Evolutionary conservation across 2,329 filamentous ascomycete genomes (phyloP), one percentile per base, ranked within the genome.

Genomic region (Nothophoma quercina): DNA sequence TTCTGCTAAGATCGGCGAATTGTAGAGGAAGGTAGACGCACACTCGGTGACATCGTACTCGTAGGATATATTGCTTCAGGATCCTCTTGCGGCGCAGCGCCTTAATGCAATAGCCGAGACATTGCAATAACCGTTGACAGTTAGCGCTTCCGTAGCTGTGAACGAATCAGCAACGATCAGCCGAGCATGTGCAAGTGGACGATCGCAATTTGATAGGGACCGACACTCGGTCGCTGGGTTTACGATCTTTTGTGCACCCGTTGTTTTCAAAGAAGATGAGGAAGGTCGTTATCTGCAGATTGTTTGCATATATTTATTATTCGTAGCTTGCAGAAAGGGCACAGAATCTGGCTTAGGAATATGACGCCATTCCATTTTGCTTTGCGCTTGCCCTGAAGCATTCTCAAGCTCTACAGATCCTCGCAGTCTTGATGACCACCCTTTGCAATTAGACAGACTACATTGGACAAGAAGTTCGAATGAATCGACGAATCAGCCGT

Each of bases 21-120:
- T 49, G 34, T 44, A 44, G 22, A 25, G 44, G 29, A 33, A 39
- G 33, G 23, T 29, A 29, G 40, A 28, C 22, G 36, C 51, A 49
- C 39, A 39, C 48, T 26, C 21, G 21, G 19, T 47, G 36, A 38
- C 19, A 36, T 38, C 12, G 25, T 23, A 26, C 7, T 40, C 6
- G 40, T 38, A 34, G 33, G 19, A 34, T 51, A 41, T 40, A 45
- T 51, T 51, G 34, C 40, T 23, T 13, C 21, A 43, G 38, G 39
- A 18, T 26, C 12, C 9, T 25, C 7, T n/a, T 19, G n/a, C 48
- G 48, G 48, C 41, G 35, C 18, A 40, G 13, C 45, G 21, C 41
- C 48, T 45, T 23, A n/a, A 51, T 40, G 22, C n/a, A 38, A 41
- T 13, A 26, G 19, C 42, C 42, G 21, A 42, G 30, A 42, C 30